These are phyloP conservation scores for Mycena amicta DNA, from an alignment of 768 basidiomycete genomes.

Conservation along the genomic window DNA sequence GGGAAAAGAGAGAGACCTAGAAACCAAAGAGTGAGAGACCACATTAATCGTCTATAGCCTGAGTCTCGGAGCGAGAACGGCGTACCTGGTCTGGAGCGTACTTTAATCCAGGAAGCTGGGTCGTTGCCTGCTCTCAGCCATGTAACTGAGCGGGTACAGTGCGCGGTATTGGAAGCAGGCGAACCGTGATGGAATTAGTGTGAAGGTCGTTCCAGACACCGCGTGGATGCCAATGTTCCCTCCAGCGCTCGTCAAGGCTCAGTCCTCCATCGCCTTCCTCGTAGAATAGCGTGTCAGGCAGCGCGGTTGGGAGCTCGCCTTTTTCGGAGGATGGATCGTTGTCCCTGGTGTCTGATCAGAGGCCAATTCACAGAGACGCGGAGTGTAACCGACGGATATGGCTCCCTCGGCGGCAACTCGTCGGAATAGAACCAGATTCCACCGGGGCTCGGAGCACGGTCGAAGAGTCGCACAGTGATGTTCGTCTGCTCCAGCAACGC, in stretches of 20 bases:
- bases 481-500: slow-evolving; percentile 17
- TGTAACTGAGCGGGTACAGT: background rate
- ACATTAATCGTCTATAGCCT: too few species aligned
- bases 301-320: slow-evolving; percentile 2
- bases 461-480: slow-evolving; percentile 21
- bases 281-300: slow-evolving; percentile 14
- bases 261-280: slow-evolving; percentile 13
- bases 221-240: slow-evolving; percentile 24
- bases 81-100: slow-evolving; percentile 16
- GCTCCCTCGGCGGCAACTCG: slow-evolving; percentile 23
- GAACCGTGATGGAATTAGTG: slow-evolving; percentile 20
- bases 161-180: too few species aligned
- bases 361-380: background rate
- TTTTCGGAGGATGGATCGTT: slow-evolving; percentile 1
- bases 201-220: slow-evolving; percentile 25
- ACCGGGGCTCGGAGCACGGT: slow-evolving; percentile 23
- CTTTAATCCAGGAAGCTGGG: slow-evolving; percentile 21
- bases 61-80: background rate
- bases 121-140: slow-evolving; percentile 9
- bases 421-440: slow-evolving; percentile 29
- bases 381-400: slow-evolving; percentile 20
- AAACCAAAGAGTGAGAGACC: too few species aligned
- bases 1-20: too few species aligned
- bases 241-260: slow-evolving; percentile 21
- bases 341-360: background rate